A percentile compares a stretch with the other conserved stretches of the same genome.
Evolutionary conservation across 2,329 filamentous ascomycete species (phyloP).

Genomic region (Aotearoamyces nothofagi): DNA sequence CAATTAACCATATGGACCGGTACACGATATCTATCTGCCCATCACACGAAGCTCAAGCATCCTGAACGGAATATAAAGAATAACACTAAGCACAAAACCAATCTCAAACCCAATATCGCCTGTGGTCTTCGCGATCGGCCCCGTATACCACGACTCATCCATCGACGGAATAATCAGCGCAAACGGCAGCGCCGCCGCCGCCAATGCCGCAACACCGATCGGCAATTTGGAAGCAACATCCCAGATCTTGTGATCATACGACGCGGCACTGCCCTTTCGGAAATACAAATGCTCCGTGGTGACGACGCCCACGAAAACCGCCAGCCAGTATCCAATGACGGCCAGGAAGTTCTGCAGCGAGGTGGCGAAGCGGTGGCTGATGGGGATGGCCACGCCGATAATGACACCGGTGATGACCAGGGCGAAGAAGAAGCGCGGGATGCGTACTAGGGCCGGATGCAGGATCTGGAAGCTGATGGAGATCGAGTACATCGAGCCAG

Average conservation of each 20-base stretch:
- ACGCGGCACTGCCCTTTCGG: slow-evolving; percentile 22
- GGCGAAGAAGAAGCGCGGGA: slow-evolving; percentile 33
- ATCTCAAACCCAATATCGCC: slow-evolving; percentile 38
- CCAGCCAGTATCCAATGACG: slow-evolving; percentile 34
- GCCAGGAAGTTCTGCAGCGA: slow-evolving; percentile 31
- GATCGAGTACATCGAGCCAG: slow-evolving; percentile 26
- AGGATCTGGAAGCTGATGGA: slow-evolving; percentile 26
- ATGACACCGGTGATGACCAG: slow-evolving; percentile 28
- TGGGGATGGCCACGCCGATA: slow-evolving; percentile 27
- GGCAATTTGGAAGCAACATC: slow-evolving; percentile 28
- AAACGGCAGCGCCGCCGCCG: slow-evolving; percentile 28
- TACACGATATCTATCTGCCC: too few relatives aligned
- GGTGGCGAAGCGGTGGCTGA: slow-evolving; percentile 25
- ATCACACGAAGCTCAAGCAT: too few relatives aligned
- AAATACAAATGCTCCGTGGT: slow-evolving; percentile 32
- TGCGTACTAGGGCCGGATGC: slow-evolving; percentile 23
- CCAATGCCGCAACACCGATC: slow-evolving; percentile 25
- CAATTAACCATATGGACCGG: too few relatives aligned
- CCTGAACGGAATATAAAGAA: slow-evolving; percentile 30
- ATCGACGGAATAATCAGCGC: slow-evolving; percentile 39
- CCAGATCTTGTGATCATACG: slow-evolving; percentile 34
- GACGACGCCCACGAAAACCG: slow-evolving; percentile 30
- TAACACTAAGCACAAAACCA: slow-evolving; percentile 30
- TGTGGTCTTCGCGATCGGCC: slow-evolving; percentile 27
- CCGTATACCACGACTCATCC: slow-evolving; percentile 39